Evolutionary conservation across 2,329 filamentous ascomycete species (phyloP).

Genomic region (Nemania sp.): DNA sequence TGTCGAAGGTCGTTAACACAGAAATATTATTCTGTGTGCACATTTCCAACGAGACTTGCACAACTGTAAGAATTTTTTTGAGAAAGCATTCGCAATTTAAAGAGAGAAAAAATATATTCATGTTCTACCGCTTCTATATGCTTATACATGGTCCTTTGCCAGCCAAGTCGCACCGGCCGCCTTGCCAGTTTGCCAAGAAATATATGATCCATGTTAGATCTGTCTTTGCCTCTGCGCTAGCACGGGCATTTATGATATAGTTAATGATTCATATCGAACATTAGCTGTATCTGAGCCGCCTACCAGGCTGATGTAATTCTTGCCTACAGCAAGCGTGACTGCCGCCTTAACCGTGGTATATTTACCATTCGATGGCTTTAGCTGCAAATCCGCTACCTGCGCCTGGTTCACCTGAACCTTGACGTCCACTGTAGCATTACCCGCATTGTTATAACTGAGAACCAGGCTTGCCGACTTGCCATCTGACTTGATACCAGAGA

Average conservation of each 20-base stretch:
- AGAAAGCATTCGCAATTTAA: too few species aligned
- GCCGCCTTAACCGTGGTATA: constrained; percentile 24
- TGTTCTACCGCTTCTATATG: too few species aligned
- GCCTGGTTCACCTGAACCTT: constrained; percentile 36
- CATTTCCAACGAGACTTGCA: too few species aligned
- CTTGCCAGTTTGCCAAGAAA: neutral
- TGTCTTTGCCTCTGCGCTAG: neutral
- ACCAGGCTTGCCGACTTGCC: constrained; percentile 20
- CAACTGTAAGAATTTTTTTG: too few species aligned
- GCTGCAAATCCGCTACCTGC: constrained; percentile 15
- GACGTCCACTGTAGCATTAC: constrained; percentile 22
- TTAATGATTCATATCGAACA: constrained; percentile 33
- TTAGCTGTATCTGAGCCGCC: constrained; percentile 29
- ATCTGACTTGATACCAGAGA: constrained; percentile 34
- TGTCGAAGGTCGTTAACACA: too few species aligned
- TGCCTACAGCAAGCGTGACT: constrained; percentile 31
- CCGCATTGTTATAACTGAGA: constrained; percentile 33
- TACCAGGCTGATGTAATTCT: constrained; percentile 35
- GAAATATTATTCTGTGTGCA: too few species aligned
- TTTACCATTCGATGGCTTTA: constrained; percentile 25
- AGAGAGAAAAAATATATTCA: too few species aligned
- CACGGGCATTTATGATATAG: constrained; percentile 4
- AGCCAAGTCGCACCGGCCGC: neutral
- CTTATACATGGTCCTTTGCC: too few species aligned
- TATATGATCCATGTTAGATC: neutral